phyloP scores from a whole-genome alignment of 257 asterid species.

The Penstemon newberryi region DNA sequence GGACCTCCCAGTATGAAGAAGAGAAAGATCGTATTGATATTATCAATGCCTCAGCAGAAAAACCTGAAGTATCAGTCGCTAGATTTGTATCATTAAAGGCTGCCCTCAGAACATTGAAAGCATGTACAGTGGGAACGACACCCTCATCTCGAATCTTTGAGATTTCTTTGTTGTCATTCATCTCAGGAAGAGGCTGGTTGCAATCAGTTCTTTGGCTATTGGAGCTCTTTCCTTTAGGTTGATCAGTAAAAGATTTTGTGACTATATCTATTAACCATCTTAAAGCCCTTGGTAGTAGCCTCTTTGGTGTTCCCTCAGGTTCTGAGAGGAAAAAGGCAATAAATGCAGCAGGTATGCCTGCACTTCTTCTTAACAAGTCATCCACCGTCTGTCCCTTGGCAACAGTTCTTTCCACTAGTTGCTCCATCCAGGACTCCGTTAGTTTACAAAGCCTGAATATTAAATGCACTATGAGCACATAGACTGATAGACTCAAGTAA shows the following conservation, averaged over 20 bases:
- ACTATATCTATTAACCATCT: slow-evolving; percentile 79
- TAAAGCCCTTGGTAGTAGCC: slow-evolving; percentile 83
- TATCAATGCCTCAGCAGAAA: slow-evolving; percentile 84
- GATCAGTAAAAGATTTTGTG: slow-evolving; percentile 52
- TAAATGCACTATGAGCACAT: slow-evolving; percentile 35
- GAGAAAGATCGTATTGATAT: slow-evolving; percentile 81
- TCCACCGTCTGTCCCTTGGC: slow-evolving; percentile 96
- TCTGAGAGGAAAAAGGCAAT: slow-evolving; percentile 92
- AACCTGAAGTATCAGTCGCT: slow-evolving; percentile 93
- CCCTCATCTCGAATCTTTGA: slow-evolving; percentile 93
- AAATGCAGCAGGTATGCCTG: slow-evolving; percentile 98
- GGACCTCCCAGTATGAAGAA: slow-evolving; percentile 93
- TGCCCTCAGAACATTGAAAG: slow-evolving; percentile 87
- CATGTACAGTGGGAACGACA: slow-evolving; percentile 91
- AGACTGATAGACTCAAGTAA: slow-evolving; percentile 14
- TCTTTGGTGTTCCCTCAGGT: slow-evolving; percentile 96
- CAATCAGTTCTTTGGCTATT: slow-evolving; percentile 27
- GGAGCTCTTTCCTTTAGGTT: slow-evolving; percentile 36
- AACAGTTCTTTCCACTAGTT: slow-evolving; percentile 84
- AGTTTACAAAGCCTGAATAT: slow-evolving; percentile 76
- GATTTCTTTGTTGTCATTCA: slow-evolving; percentile 41
- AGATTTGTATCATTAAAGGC: slow-evolving; percentile 93
- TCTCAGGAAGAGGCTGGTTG: slow-evolving; percentile 32
- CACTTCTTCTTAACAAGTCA: slow-evolving; percentile 96
- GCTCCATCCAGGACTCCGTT: slow-evolving; percentile 94